phyloP scores from a whole-genome alignment of 331 rosid genomes.

The Rosa hybrid region DNA sequence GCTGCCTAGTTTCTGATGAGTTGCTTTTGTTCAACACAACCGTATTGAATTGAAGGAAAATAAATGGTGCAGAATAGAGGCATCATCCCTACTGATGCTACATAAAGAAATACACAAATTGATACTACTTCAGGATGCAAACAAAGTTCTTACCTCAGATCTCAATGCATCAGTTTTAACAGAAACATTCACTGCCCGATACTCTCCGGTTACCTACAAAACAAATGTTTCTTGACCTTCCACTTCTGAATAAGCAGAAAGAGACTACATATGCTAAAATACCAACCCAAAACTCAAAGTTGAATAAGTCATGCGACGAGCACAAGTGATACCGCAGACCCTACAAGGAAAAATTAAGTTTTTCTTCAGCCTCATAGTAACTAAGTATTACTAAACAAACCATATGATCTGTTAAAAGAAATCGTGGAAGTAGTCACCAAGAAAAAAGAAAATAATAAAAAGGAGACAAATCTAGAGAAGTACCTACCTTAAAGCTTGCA shows the following conservation, averaged over 20 bases:
- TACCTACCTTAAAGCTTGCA: conserved; percentile 82
- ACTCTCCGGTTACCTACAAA: conserved; percentile 90
- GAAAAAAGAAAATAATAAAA: neutral
- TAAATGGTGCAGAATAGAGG: neutral
- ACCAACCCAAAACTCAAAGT: conserved; percentile 95
- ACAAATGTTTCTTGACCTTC: conserved; percentile 38
- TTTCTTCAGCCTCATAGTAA: conserved; percentile 20
- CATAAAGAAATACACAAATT: neutral
- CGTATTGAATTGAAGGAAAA: conserved; percentile 19
- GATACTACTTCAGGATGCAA: conserved; percentile 29
- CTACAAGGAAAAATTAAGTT: conserved; percentile 45
- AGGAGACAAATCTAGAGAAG: conserved; percentile 2
- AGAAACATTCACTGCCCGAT: conserved; percentile 95
- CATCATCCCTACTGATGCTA: neutral
- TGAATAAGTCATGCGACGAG: conserved; percentile 94
- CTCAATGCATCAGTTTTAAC: conserved; percentile 71
- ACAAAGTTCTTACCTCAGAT: conserved; percentile 63
- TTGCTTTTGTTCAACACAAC: conserved; percentile 14
- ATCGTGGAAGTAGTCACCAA: neutral
- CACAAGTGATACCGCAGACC: conserved; percentile 93
- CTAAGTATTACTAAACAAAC: neutral
- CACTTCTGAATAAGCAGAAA: conserved; percentile 31
- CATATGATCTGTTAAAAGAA: neutral
- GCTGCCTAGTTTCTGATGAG: conserved; percentile 14
- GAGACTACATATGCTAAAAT: conserved; percentile 32